Evolutionary conservation across 768 basidiomycete species (phyloP).

Genomic region (Boletus insuetus): DNA sequence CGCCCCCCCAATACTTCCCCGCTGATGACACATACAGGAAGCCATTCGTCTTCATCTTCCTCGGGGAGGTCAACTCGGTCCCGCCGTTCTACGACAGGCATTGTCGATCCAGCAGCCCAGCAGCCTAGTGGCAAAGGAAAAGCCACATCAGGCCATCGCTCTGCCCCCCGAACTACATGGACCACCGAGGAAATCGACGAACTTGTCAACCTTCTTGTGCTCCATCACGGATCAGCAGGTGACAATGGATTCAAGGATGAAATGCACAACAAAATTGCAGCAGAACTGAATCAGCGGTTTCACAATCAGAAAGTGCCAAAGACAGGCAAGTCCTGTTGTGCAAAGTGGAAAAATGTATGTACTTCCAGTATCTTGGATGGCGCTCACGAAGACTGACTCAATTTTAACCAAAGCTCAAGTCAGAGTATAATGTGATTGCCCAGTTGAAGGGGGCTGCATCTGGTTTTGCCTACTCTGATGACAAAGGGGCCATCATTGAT

Average conservation of each 20-base stretch:
- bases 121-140: background rate
- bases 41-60: too few species aligned
- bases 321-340: background rate
- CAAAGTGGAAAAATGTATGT: background rate
- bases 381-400: background rate
- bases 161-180: background rate
- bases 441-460: background rate
- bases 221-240: background rate
- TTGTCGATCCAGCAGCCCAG: too few species aligned
- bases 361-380: background rate
- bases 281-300: background rate
- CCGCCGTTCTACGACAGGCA: too few species aligned
- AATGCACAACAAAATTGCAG: background rate
- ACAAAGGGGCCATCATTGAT: background rate
- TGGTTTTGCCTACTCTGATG: background rate
- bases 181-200: background rate
- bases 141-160: background rate
- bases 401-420: background rate
- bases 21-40: too few species aligned
- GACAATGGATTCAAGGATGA: background rate
- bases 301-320: background rate
- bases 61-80: too few species aligned
- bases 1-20: too few species aligned
- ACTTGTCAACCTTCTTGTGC: background rate
- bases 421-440: background rate